Conservation (phyloP, 371 early-diverging fungal species). For the Capillidium rhysosporum region DNA sequence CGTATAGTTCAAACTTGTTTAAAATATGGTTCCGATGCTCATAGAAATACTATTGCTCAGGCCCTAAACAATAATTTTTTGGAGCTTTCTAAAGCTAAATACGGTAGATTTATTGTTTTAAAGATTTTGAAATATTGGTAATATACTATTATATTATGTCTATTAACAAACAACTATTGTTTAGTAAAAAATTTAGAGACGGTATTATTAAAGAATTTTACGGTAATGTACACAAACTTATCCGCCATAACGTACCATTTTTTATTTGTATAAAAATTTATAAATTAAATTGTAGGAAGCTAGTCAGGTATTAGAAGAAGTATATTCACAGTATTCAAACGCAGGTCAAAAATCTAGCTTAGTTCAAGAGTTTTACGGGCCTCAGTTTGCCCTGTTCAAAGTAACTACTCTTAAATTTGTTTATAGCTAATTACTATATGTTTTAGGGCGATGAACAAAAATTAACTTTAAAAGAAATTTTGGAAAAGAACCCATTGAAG, state of each 20-base stretch:
- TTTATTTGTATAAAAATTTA: not conserved
- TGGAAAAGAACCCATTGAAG: not conserved
- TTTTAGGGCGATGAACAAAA: not conserved
- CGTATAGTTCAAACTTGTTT: slow-evolving; percentile 81
- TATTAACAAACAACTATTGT: not conserved
- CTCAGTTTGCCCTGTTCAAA: slow-evolving; percentile 73
- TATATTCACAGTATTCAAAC: slow-evolving; percentile 60
- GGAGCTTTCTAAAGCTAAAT: slow-evolving; percentile 55
- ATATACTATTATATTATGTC: not conserved
- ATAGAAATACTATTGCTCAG: slow-evolving; percentile 55
- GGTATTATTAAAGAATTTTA: slow-evolving; percentile 61
- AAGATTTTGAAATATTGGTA: slow-evolving; percentile 72
- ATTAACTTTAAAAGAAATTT: not conserved
- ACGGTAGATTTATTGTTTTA: slow-evolving; percentile 74
- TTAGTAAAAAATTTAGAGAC: slow-evolving; percentile 44
- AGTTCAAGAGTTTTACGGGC: slow-evolving; percentile 85
- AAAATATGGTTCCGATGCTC: slow-evolving; percentile 64
- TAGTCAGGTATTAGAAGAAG: slow-evolving; percentile 62
- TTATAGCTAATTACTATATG: not conserved
- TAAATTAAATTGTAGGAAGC: slow-evolving; percentile 55
- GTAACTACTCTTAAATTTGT: slow-evolving; percentile 8
- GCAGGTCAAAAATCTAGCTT: slow-evolving; percentile 50
- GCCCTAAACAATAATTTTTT: slow-evolving; percentile 60
- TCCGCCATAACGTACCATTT: slow-evolving; percentile 17
- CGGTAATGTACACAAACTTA: slow-evolving; percentile 56